Percentiles rank a stretch among this genome's conserved stretches.
Conservation (phyloP, 176 grass and related monocot species). For the Musa beccarii region DNA sequence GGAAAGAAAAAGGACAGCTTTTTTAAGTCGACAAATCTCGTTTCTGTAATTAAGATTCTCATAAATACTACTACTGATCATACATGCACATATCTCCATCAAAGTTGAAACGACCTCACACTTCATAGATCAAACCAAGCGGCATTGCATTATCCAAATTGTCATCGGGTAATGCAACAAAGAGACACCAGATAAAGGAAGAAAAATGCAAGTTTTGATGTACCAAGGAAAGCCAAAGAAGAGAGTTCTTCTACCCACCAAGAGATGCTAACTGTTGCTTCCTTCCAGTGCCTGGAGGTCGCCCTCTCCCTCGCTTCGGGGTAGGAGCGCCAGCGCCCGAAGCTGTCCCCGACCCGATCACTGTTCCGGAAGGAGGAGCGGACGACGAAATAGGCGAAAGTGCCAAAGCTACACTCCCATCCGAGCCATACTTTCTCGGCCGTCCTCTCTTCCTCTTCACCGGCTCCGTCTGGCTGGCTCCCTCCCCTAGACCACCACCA, state of each 20-base stretch:
- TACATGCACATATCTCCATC: no score
- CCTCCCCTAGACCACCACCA: neutral
- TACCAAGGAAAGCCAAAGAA: neutral
- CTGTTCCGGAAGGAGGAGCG: conserved; percentile 14
- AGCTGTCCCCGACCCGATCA: neutral
- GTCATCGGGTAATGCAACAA: neutral
- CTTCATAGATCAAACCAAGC: neutral
- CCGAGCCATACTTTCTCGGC: conserved; percentile 15
- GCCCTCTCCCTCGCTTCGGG: conserved; percentile 7
- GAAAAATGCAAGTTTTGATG: neutral
- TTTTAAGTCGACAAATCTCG: neutral
- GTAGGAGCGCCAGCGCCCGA: neutral
- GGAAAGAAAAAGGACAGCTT: no score
- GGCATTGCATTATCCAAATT: neutral
- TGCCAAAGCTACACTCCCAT: conserved; percentile 6
- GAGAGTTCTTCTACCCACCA: conserved; percentile 21
- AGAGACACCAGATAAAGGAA: neutral
- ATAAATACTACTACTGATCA: neutral
- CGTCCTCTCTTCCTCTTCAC: conserved; percentile 30
- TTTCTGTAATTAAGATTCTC: neutral
- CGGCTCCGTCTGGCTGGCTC: neutral
- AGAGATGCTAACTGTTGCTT: conserved; percentile 39
- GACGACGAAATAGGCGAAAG: conserved; percentile 7
- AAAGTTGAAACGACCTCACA: neutral
- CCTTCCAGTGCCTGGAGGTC: conserved; percentile 22